Evolutionary conservation across 2,329 filamentous ascomycete genomes (phyloP).

Genomic region (Didymella pinodella): DNA sequence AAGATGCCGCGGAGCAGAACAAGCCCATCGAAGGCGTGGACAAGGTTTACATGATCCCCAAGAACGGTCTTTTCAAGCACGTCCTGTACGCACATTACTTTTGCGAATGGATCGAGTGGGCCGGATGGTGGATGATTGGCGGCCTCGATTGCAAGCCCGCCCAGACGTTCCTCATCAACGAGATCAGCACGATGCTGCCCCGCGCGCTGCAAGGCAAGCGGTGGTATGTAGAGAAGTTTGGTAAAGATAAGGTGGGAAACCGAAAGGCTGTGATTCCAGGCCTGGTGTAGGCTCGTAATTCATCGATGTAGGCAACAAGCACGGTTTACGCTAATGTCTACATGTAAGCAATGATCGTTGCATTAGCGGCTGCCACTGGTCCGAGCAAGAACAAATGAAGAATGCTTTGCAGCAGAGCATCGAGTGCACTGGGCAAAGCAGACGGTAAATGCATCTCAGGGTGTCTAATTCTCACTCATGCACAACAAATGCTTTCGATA

Average conservation of each 20-base stretch:
- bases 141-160: slow-evolving; percentile 74
- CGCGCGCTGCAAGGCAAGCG: slow-evolving; percentile 78
- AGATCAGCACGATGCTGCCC: slow-evolving; percentile 88
- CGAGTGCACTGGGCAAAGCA: slow-evolving; percentile 3
- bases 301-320: slow-evolving; percentile 10
- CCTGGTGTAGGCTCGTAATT: slow-evolving; percentile 52
- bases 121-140: slow-evolving; percentile 82
- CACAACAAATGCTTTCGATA: slow-evolving; percentile 1
- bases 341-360: slow-evolving; percentile 5
- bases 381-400: not conserved
- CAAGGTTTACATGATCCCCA: slow-evolving; percentile 87
- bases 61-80: slow-evolving; percentile 81
- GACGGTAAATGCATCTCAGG: slow-evolving; percentile 10
- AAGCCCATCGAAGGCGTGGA: slow-evolving; percentile 64
- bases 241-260: slow-evolving; percentile 76
- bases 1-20: slow-evolving; percentile 55
- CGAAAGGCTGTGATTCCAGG: slow-evolving; percentile 77
- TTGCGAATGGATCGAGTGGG: slow-evolving; percentile 97
- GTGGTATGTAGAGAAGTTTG: slow-evolving; percentile 92
- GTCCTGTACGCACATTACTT: slow-evolving; percentile 93
- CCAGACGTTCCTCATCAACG: slow-evolving; percentile 82
- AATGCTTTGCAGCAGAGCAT: not conserved
- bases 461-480: not conserved
- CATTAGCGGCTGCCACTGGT: slow-evolving; percentile 5
- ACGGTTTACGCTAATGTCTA: slow-evolving; percentile 14